A percentile compares a stretch with the other conserved stretches of the same genome.
These are phyloP conservation scores for Barnettozyma botsteinii DNA, from an alignment of 805 yeast genomes.

Conservation along the genomic window DNA sequence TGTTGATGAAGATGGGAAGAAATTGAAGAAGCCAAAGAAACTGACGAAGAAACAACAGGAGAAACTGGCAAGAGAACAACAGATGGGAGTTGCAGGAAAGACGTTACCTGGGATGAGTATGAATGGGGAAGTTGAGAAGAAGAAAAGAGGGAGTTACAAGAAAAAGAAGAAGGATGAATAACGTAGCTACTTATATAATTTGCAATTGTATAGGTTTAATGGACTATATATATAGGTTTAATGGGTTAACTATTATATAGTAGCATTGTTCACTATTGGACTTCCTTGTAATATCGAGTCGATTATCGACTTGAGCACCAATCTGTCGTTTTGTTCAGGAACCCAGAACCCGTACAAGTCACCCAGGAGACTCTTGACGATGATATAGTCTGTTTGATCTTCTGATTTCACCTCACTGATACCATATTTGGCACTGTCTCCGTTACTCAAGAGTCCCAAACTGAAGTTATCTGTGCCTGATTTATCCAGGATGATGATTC, in stretches of 20 bases:
- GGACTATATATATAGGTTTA: no score
- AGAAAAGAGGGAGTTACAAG: constrained; percentile 26
- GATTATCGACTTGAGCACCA: constrained; percentile 45
- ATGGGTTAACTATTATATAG: no score
- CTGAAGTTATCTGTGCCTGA: constrained; percentile 65
- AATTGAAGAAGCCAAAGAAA: constrained; percentile 17
- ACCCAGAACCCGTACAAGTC: constrained; percentile 78
- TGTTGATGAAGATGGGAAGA: constrained; percentile 18
- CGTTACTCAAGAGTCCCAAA: constrained; percentile 58
- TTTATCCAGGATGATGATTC: constrained; percentile 64
- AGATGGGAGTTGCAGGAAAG: constrained; percentile 24
- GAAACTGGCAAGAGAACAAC: constrained; percentile 7
- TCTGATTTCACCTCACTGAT: constrained; percentile 56
- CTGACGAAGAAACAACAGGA: constrained; percentile 18
- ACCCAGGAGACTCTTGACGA: constrained; percentile 59
- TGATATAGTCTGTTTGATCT: constrained; percentile 61
- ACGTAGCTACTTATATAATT: no score
- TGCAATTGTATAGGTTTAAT: no score
- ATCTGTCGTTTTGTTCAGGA: constrained; percentile 62
- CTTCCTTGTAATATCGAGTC: constrained; percentile 20
- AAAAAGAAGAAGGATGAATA: constrained; percentile 21
- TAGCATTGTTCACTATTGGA: background rate
- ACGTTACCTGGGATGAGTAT: constrained; percentile 22
- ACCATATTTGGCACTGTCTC: constrained; percentile 34
- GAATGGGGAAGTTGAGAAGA: constrained; percentile 11